Base-by-base conservation (phyloP, 441 rosid genomes). In the Gossypium davidsonii region DNA sequence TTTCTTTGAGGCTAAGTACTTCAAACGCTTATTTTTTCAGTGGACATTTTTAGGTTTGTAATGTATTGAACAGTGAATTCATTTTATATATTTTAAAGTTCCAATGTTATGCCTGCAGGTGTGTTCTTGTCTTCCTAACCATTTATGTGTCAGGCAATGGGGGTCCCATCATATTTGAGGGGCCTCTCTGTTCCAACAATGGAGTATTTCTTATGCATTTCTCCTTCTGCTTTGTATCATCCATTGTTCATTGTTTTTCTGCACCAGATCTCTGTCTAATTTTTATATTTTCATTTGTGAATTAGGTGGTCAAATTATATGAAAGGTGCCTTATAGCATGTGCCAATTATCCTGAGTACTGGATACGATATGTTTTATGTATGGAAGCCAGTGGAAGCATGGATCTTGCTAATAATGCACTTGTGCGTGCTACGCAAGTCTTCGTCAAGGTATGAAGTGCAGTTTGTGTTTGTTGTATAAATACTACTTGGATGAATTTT, bases 41-140 rank as follows among this genome's bases (percentile, higher is more conserved):
- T 88, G 90, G 90, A 88, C 84, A 70, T 34, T 83, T 88, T 84
- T 82, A 80, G 97, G 93, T 85, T 82, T 82, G 79, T 87, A 85
- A 82, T 79, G 85, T 84, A 82, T 87, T 83, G 77, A 71, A 53
- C 57, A 20, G 74, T 78, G 76, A 72, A 76, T 66, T 39, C 15
- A 31, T 78, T 84, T 46, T 85, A 75, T 83, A 79, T 56, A 79
- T 87, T 88, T 90, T 87, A 82, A 92, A 85, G 84, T 85, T 80
- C 83, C 80, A 81, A 89, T 88, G 96, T 90, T 91, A 93, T 90
- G 88, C 85, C 85, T 95, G 99, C 97, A 93, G 98, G 97, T 90
- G 71, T 89, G 86, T 85, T 84, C 87, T 85, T 89, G 88, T 89
- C 94, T 85, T 88, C 98, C 90, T 95, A 87, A 95, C 90, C 85